phyloP scores from a whole-genome alignment of 2,329 filamentous ascomycete genomes.

The Ophiosphaerella narmari region DNA sequence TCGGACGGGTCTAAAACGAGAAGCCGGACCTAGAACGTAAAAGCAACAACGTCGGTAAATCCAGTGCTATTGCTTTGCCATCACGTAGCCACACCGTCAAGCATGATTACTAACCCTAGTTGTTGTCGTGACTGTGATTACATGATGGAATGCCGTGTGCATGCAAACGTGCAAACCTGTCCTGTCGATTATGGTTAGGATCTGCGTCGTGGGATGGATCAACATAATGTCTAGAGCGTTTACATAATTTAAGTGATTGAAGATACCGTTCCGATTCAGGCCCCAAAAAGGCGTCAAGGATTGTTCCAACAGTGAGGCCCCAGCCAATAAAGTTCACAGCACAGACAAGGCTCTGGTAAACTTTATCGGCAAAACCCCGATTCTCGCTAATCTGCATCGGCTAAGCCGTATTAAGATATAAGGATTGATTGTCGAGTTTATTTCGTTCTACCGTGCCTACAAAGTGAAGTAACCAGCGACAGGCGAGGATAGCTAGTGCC shows the following conservation, averaged over 20 bases:
- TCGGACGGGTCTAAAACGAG: not conserved
- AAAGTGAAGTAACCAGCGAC: not conserved
- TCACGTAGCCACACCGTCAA: not conserved
- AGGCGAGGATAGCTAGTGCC: no score
- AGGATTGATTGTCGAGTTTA: not conserved
- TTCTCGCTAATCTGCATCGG: conserved; percentile 9
- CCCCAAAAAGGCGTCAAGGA: not conserved
- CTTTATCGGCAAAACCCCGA: not conserved
- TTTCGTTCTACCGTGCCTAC: conserved; percentile 1
- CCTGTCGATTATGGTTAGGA: not conserved
- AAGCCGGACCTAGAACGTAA: conserved; percentile 1
- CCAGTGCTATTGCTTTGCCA: not conserved
- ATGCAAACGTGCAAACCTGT: not conserved
- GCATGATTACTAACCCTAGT: conserved; percentile 1
- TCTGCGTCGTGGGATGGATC: not conserved
- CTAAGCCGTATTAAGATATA: conserved; percentile 1
- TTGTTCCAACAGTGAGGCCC: conserved; percentile 9
- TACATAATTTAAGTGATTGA: not conserved
- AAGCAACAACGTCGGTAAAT: not conserved
- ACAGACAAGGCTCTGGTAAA: not conserved
- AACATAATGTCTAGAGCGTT: not conserved
- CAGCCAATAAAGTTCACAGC: not conserved
- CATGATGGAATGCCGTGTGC: no score
- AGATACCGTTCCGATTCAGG: not conserved
- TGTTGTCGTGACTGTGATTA: not conserved